These are phyloP conservation scores for Leccinum holopus DNA, from an alignment of 1,284 basidiomycete species.

Conservation along the genomic window DNA sequence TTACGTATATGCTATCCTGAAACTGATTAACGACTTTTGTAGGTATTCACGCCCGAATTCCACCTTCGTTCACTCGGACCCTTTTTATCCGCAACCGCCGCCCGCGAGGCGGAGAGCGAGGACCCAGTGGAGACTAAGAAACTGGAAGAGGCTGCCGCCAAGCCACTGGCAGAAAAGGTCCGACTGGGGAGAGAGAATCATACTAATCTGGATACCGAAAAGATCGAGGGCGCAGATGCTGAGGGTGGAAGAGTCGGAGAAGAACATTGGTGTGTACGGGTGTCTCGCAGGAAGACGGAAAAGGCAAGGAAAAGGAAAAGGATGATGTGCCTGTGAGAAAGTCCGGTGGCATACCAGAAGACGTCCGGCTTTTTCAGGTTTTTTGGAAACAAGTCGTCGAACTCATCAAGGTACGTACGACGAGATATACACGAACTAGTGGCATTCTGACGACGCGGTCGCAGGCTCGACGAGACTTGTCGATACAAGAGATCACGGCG, in stretches of 20 bases:
- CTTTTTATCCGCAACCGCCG: too few species aligned
- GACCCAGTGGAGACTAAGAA: too few species aligned
- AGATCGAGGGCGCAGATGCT: constrained; percentile 34
- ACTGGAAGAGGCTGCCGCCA: constrained; percentile 39
- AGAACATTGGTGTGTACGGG: constrained; percentile 11
- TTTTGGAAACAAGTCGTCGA: constrained; percentile 41
- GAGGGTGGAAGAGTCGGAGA: constrained; percentile 31
- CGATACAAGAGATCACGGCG: too few species aligned
- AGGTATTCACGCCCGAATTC: constrained; percentile 83
- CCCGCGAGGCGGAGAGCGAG: too few species aligned
- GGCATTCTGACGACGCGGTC: too few species aligned
- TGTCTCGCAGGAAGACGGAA: too few species aligned
- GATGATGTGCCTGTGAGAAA: constrained; percentile 38
- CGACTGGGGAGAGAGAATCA: too few species aligned
- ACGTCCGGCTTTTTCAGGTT: constrained; percentile 92
- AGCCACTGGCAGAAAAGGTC: constrained; percentile 72
- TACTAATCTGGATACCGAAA: constrained; percentile 29
- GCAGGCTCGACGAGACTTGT: too few species aligned
- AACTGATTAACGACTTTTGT: not conserved
- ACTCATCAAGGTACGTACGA: too few species aligned
- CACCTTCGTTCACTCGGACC: constrained; percentile 46
- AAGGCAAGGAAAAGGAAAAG: too few species aligned
- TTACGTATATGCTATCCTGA: too few species aligned
- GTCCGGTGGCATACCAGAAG: constrained; percentile 89
- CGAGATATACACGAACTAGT: too few species aligned